Conservation (phyloP, 139 green algal genomes). For the Chlorella sp. region DNA sequence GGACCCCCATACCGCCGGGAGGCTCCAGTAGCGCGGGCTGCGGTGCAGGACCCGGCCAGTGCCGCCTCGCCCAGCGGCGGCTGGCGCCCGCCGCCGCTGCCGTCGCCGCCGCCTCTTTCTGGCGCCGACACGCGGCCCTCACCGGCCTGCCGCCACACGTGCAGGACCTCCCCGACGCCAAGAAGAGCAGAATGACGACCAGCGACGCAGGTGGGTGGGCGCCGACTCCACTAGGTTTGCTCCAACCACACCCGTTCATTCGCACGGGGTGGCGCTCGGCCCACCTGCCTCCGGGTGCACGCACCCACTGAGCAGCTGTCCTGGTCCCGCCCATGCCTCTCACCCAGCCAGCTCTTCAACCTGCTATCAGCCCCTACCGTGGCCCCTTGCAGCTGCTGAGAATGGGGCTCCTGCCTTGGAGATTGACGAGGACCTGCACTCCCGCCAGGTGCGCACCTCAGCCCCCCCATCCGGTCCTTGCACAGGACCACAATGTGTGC, state of each 20-base stretch:
- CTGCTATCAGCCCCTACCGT: no score
- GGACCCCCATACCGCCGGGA: no score
- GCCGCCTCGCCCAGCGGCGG: background rate
- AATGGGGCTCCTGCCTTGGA: slow-evolving; percentile 46
- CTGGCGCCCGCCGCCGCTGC: background rate
- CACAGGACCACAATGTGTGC: background rate
- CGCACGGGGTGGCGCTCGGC: background rate
- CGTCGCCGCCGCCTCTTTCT: background rate
- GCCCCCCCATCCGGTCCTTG: background rate
- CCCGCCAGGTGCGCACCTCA: slow-evolving; percentile 49
- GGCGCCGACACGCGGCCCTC: background rate
- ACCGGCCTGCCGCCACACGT: background rate
- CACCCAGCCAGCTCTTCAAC: no score
- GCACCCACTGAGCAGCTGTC: background rate
- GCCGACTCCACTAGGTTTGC: no score
- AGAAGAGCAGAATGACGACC: slow-evolving; percentile 29
- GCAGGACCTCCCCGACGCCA: slow-evolving; percentile 29
- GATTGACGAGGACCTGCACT: slow-evolving; percentile 98
- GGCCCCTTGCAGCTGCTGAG: background rate
- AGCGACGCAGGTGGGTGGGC: slow-evolving; percentile 1
- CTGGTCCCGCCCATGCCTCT: background rate
- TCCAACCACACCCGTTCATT: no score
- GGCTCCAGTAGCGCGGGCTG: no score
- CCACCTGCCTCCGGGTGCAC: background rate
- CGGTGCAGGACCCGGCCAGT: background rate